These are phyloP conservation scores for Lathyrus oleraceus DNA, from an alignment of 306 rosid species.

Conservation along the genomic window DNA sequence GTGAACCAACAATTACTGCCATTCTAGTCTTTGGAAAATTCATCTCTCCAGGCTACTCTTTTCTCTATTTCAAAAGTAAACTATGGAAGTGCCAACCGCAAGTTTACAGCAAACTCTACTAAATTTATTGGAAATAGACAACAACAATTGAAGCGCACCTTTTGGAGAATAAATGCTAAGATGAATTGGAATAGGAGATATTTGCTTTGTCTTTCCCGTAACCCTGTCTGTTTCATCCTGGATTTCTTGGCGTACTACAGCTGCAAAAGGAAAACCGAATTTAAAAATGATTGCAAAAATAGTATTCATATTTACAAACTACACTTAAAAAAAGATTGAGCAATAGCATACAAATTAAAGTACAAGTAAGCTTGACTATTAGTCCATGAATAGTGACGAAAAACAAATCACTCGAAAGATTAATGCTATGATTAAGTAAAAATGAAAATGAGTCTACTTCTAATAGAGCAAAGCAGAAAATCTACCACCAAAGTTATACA, in stretches of 20 bases:
- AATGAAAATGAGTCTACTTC: no score
- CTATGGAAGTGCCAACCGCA: neutral
- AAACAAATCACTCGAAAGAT: conserved; percentile 7
- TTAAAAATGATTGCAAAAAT: conserved; percentile 13
- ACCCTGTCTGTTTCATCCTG: conserved; percentile 93
- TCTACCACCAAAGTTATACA: neutral
- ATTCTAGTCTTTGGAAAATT: neutral
- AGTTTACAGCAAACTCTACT: conserved; percentile 17
- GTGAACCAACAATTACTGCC: neutral
- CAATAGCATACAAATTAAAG: conserved; percentile 13
- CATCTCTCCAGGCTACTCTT: neutral
- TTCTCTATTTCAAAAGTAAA: conserved; percentile 4
- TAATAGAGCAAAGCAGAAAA: neutral
- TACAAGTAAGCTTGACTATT: neutral
- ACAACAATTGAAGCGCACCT: conserved; percentile 50
- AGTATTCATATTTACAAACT: conserved; percentile 17
- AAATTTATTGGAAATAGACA: neutral
- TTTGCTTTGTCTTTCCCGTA: conserved; percentile 82
- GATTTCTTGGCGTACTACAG: conserved; percentile 83
- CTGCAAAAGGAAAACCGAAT: conserved; percentile 49
- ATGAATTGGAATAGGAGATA: conserved; percentile 93
- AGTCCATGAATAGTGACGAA: neutral
- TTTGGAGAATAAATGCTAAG: conserved; percentile 95
- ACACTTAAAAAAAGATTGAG: neutral
- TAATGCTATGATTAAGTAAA: neutral